phyloP scores from a whole-genome alignment of 257 asterid genomes.

The Solanum lignicaule region DNA sequence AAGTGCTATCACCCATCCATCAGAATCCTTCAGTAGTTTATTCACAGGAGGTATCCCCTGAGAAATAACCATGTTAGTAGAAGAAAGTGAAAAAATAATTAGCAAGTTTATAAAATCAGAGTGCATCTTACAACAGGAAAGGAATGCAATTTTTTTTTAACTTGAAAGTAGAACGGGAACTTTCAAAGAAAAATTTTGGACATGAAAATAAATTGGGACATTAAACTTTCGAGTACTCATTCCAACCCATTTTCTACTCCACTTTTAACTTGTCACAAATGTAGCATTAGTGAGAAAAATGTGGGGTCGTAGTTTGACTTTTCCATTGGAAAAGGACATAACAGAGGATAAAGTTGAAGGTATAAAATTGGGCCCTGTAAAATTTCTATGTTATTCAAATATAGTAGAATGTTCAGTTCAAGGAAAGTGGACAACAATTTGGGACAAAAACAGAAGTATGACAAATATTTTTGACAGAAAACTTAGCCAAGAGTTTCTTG shows the following conservation, averaged over 20 bases:
- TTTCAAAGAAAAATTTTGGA: not conserved
- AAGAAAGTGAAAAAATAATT: not conserved
- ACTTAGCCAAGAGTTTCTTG: not conserved
- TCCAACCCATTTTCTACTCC: not conserved
- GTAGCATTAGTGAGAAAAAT: not conserved
- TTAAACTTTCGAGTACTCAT: not conserved
- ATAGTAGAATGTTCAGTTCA: not conserved
- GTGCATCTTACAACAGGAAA: not conserved
- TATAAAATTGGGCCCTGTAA: not conserved
- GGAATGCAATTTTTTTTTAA: not conserved
- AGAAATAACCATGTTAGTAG: not conserved
- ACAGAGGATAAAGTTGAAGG: not conserved
- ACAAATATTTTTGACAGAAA: not conserved
- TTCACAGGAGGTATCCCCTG: slow-evolving; percentile 57
- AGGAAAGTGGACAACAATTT: not conserved
- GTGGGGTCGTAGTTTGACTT: not conserved
- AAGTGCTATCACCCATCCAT: slow-evolving; percentile 57
- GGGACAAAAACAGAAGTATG: not conserved
- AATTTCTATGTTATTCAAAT: not conserved
- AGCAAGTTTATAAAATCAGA: not conserved
- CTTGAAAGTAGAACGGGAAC: not conserved
- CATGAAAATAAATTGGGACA: not conserved
- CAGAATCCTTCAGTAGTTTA: slow-evolving; percentile 32
- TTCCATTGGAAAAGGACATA: not conserved
- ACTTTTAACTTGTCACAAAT: not conserved